Evolutionary conservation across 164 flowering plant genomes (phyloP).

Genomic region (Kalanchoe fedtschenkoi): DNA sequence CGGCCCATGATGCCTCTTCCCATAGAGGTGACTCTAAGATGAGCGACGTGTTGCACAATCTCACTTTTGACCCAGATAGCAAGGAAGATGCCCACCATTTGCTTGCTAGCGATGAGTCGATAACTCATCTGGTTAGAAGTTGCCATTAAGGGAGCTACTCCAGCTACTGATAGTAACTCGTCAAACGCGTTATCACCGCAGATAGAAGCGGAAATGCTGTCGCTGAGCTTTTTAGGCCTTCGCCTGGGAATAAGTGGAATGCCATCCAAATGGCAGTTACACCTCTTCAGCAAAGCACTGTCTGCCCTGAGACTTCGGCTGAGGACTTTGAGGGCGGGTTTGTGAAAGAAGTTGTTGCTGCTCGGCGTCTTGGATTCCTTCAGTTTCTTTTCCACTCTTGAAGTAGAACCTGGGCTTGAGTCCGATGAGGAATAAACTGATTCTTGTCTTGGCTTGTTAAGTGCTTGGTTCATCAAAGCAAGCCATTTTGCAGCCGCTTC

Average conservation of each 20-base stretch:
- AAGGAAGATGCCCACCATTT: slow-evolving; percentile 92
- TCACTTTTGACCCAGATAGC: slow-evolving; percentile 75
- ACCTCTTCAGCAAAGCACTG: slow-evolving; percentile 47
- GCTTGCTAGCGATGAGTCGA: slow-evolving; percentile 62
- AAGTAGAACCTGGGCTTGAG: slow-evolving; percentile 9
- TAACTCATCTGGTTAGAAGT: slow-evolving; percentile 26
- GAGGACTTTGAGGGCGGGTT: slow-evolving; percentile 66
- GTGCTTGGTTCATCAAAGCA: slow-evolving; percentile 59
- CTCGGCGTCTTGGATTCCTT: slow-evolving; percentile 23
- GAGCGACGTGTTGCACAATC: slow-evolving; percentile 60
- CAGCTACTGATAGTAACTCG: slow-evolving; percentile 18
- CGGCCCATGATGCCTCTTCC: slow-evolving; percentile 92
- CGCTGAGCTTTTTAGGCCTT: slow-evolving; percentile 25
- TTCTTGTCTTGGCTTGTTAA: slow-evolving; percentile 42
- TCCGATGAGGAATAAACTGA: slow-evolving; percentile 14
- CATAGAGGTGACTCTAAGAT: slow-evolving; percentile 53
- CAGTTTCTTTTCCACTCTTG: slow-evolving; percentile 2
- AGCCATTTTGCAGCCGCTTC: slow-evolving; percentile 92
- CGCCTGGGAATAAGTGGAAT: slow-evolving; percentile 15
- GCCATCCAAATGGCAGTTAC: slow-evolving; percentile 52
- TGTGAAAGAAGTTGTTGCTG: slow-evolving; percentile 42
- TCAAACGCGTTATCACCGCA: slow-evolving; percentile 12
- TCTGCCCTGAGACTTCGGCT: slow-evolving; percentile 45
- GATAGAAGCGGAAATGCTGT: slow-evolving; percentile 5
- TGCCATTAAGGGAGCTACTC: slow-evolving; percentile 11